Base-by-base conservation (phyloP, 352 stramenopile species). In the Pythium coloratum region DNA sequence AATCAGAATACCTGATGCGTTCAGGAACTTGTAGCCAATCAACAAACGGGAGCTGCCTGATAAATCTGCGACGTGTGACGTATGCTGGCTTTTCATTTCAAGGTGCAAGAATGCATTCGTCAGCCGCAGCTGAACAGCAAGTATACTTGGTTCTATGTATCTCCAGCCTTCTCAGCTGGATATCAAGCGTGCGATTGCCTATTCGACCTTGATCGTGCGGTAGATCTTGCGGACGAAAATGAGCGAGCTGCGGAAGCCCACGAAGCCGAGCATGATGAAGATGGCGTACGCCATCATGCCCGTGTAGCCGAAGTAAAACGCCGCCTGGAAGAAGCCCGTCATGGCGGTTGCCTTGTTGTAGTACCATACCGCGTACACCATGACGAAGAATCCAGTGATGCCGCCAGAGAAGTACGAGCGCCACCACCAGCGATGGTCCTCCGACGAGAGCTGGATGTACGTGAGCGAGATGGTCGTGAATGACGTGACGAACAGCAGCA, bases 261-360 rank as follows among this genome's bases (percentile, higher is more conserved):
- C 89, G 75, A 94, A 97, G 70, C 96, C 96, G 51, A 99, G 80
- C 95, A 99, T 99, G 56, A 99, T 85, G 71, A 98, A 98, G 73
- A 99, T 98, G 44, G 88, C 97, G 80, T 98, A 98, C 6, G 92
- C 96, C 65, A 99, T 92, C 69, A 99, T 92, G 38, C 90, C 84
- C 84, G 98, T 98, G 88, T 99, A 99, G 62, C 96, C 97, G 79
- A 99, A 99, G 86, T 97, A 99, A 74, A 99, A 99, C 30, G 91
- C 96, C 3, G 84, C 84, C 76, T 99, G 96, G 59, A 99, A 90
- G 59, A 99, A 88, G 18, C 97, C 97, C 56, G 81, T 95, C 96
- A 99, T 99, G 58, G 85, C 84, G 56, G 91, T 98, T 40, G 97
- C 84, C 57, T 88, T 92, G 64, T 95, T 98, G 77, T 97, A 98